Evolutionary conservation across 352 stramenopile species (phyloP), one percentile per base, ranked within the genome.

Genomic region (Halophytophthora polymorphica): DNA sequence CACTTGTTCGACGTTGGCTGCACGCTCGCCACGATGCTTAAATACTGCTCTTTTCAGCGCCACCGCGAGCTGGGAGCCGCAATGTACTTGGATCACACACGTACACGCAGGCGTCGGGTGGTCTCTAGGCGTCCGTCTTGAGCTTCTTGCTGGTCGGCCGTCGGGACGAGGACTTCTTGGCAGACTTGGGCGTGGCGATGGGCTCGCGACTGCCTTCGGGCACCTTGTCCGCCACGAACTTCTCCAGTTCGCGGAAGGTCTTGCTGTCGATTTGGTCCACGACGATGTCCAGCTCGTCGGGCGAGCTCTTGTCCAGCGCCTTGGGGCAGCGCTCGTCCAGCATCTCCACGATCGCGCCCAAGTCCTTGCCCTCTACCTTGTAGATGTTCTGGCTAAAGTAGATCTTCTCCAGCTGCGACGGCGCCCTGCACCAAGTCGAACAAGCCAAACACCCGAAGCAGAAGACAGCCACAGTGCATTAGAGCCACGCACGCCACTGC

Each of bases 311-410:
- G 52, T 94, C 81, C 28, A 96, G 59, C 39, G 80, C 73, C 56
- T 92, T 92, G 7, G 86, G 83, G 25, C 86, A 95, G 34, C 88
- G 80, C 41, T 95, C 81, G 13, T 95, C 73, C 38, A 96, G 70
- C 53, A 92, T 70, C 40, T 90, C 66, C 28, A 96, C 73, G 46
- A 96, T 56, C n/a, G 64, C 64, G 12, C 67, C 69, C 0, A 96
- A 67, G 23, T 96, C 85, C 22, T 90, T 80, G 37, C 53, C 61
- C 18, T 75, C 52, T 19, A 96, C 56, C 64, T 93, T 91, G 78
- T 95, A 96, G 39, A 96, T 90, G 69, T 92, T 90, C 44, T 95
- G 84, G 53, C 85, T 92, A 42, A 96, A 91, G 38, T 73, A 53
- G 28, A 94, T 86, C 64, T 93, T 93, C 45, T 91, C 83, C 37